Evolutionary conservation across 192 early-diverging fungal species (phyloP).

Genomic region (Coemansia sp.): DNA sequence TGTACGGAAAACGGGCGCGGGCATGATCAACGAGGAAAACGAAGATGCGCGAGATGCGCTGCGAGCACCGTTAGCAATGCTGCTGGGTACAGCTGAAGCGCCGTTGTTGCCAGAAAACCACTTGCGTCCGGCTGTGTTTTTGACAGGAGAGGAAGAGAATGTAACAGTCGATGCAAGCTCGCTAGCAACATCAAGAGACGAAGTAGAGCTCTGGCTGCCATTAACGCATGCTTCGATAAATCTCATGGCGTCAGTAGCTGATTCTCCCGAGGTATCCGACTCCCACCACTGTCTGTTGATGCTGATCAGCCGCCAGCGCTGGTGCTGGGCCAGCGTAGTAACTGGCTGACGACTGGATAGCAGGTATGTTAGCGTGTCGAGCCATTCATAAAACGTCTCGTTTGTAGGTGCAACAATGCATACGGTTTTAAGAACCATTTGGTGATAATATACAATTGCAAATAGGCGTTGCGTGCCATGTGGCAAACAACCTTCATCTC

Average conservation of each 20-base stretch:
- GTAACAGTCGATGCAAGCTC: background rate
- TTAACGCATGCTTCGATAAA: slow-evolving; percentile 20
- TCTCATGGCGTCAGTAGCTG: slow-evolving; percentile 37
- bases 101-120: slow-evolving; percentile 18
- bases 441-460: slow-evolving; percentile 49
- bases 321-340: slow-evolving; percentile 23
- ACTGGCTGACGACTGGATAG: slow-evolving; percentile 37
- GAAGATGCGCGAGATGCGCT: slow-evolving; percentile 3
- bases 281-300: slow-evolving; percentile 54
- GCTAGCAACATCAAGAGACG: background rate
- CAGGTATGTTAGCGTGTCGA: slow-evolving; percentile 37
- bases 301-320: slow-evolving; percentile 47
- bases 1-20: background rate
- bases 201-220: background rate
- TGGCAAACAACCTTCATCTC: slow-evolving; percentile 38
- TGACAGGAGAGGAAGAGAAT: background rate
- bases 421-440: slow-evolving; percentile 39
- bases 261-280: slow-evolving; percentile 33
- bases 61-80: background rate
- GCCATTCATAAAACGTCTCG: slow-evolving; percentile 40
- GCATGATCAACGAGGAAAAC: background rate
- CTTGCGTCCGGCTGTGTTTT: slow-evolving; percentile 6
- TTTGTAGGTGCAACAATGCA: slow-evolving; percentile 41
- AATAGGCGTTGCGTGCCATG: slow-evolving; percentile 42
- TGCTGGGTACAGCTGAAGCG: slow-evolving; percentile 12